A percentile compares a stretch with the other conserved stretches of the same genome.
Evolutionary conservation across 352 stramenopile genomes (phyloP).

Genomic region (Phytopythium cucurbitacearum): DNA sequence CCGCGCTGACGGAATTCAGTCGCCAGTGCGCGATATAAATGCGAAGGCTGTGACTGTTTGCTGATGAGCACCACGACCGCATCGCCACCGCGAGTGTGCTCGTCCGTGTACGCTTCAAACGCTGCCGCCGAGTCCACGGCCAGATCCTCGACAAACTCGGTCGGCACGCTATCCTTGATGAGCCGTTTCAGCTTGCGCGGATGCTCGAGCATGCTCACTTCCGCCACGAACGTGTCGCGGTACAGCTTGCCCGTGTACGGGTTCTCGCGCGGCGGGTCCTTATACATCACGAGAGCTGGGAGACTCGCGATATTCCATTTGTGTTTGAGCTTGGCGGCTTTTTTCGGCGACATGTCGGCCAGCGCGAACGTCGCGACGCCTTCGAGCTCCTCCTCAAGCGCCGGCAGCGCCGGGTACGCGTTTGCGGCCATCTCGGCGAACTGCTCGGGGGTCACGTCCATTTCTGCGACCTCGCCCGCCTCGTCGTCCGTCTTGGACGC

Average conservation of each 20-base stretch:
- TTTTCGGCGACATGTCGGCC: conserved; percentile 27
- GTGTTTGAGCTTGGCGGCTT: conserved; percentile 28
- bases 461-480: conserved; percentile 1
- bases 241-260: conserved; percentile 71
- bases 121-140: conserved; percentile 3
- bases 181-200: conserved; percentile 53
- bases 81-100: conserved; percentile 10
- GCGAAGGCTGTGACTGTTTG: conserved; percentile 57
- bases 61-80: conserved; percentile 50
- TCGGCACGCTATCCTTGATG: conserved; percentile 56
- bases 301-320: conserved; percentile 51
- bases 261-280: conserved; percentile 58
- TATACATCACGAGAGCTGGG: conserved; percentile 57
- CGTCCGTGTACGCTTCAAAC: conserved; percentile 20
- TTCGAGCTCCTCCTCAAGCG: conserved; percentile 38
- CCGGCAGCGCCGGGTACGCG: conserved; percentile 31
- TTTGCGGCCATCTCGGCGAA: conserved; percentile 20
- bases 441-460: conserved; percentile 3
- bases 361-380: conserved; percentile 41
- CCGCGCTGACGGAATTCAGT: conserved; percentile 47
- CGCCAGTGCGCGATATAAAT: conserved; percentile 54
- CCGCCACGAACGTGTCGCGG: conserved; percentile 30
- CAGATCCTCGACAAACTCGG: conserved; percentile 42
- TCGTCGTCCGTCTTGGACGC: conserved; percentile 10
- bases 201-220: conserved; percentile 34